These are phyloP conservation scores for Linderniella brevidens DNA, from an alignment of 257 asterid genomes.

Conservation along the genomic window DNA sequence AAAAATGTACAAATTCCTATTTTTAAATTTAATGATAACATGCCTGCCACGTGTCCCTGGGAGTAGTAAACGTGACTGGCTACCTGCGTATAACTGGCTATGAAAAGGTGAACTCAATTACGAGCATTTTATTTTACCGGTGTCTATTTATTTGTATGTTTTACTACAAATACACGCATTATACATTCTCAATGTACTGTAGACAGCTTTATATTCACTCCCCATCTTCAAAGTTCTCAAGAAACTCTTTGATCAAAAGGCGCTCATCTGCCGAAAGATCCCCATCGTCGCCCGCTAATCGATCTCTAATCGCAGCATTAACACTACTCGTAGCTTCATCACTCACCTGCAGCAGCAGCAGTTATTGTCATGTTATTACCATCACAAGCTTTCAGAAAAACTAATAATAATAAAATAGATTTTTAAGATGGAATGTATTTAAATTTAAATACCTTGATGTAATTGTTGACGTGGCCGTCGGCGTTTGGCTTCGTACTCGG, in stretches of 20 bases:
- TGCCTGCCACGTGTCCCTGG: too few relatives aligned
- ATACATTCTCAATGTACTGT: too few relatives aligned
- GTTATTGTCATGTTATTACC: background rate
- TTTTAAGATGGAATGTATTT: background rate
- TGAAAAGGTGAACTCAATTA: too few relatives aligned
- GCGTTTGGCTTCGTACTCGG: conserved; percentile 42
- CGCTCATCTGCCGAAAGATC: conserved; percentile 46
- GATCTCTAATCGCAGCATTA: conserved; percentile 30
- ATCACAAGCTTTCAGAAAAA: background rate
- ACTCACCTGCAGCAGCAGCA: conserved; percentile 30
- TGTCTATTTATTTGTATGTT: too few relatives aligned
- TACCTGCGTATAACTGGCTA: too few relatives aligned
- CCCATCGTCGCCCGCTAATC: conserved; percentile 54
- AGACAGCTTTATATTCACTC: too few relatives aligned
- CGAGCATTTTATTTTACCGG: too few relatives aligned
- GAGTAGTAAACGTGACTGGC: too few relatives aligned
- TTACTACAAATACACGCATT: too few relatives aligned
- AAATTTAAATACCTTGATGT: conserved; percentile 36
- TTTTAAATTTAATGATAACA: too few relatives aligned
- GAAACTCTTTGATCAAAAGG: conserved; percentile 35
- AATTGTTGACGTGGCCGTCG: conserved; percentile 88
- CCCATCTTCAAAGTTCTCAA: conserved; percentile 39
- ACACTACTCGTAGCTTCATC: conserved; percentile 26
- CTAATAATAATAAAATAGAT: background rate
- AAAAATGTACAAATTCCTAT: too few relatives aligned